Evolutionary conservation across 345 rosid species (phyloP), one percentile per base, ranked within the genome.

Genomic region (Rhizophora apiculata): DNA sequence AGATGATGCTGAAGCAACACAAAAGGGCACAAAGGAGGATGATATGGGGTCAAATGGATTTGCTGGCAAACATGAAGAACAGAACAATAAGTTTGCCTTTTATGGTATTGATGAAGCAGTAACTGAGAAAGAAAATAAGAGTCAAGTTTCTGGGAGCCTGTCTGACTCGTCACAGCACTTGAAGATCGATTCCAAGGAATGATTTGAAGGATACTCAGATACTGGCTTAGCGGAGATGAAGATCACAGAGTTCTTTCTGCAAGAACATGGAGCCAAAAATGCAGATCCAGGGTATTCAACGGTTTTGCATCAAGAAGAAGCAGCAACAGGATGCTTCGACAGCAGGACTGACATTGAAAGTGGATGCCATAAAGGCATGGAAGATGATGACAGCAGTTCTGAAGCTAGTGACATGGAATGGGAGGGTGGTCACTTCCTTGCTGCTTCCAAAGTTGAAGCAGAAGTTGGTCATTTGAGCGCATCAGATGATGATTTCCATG

Each of bases 331-430:
- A 67, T 64, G 43, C 63, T 46, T 26, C 49, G 46, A 36, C 62
- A 64, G 73, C 36, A 34, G 36, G 60, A 69, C 64, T 49, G 74
- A 18, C n/a, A 63, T 53, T 31, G 77, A 81, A 69, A 69, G 30
- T 20, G 69, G 73, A 71, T 31, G 57, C 53, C 27, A 55, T 3
- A 66, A 60, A 34, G 75, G 70, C 67, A 53, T 36, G 37, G 70
- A 80, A 62, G 74, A 36, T 43, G 69, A 68, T 18, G 74, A 65
- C 6, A 31, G 36, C 67, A 34, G 30, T 60, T 78, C 79, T 67
- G 82, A 84, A 46, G 69, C 53, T 65, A 68, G 68, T 48, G 84
- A 62, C 55, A 83, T 82, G 87, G 96, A 82, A 51, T 83, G 86
- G 90, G 86, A 80, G 48, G 86, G 73, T 32, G 79, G 65, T 8